Evolutionary conservation across 805 yeast species (phyloP).

Genomic region (Wilhelminamyces savonicus): DNA sequence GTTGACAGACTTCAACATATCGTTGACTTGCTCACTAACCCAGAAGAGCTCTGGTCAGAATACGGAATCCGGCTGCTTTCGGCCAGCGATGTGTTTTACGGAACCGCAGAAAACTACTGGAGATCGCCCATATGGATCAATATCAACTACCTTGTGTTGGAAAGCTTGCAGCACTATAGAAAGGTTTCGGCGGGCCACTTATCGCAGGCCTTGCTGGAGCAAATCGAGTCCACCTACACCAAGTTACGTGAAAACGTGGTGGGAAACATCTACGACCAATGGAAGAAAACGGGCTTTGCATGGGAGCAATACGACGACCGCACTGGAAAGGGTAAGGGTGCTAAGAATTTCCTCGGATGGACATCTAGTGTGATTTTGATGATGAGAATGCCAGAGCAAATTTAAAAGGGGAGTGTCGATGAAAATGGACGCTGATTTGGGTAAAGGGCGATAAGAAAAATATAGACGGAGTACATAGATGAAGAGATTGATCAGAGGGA

Average conservation of each 20-base stretch:
- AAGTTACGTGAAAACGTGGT: slow-evolving; percentile 63
- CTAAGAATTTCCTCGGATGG: slow-evolving; percentile 93
- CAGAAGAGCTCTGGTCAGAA: slow-evolving; percentile 67
- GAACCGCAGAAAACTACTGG: slow-evolving; percentile 90
- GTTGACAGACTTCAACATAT: slow-evolving; percentile 42
- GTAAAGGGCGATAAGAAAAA: no score
- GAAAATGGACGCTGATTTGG: background rate
- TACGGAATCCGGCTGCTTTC: slow-evolving; percentile 82
- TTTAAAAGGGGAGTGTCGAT: slow-evolving; percentile 4
- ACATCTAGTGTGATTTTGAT: slow-evolving; percentile 74
- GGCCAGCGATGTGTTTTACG: slow-evolving; percentile 55
- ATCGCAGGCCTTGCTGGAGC: slow-evolving; percentile 7
- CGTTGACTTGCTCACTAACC: slow-evolving; percentile 56
- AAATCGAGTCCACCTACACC: slow-evolving; percentile 34
- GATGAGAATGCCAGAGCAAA: slow-evolving; percentile 69
- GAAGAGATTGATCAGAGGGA: no score
- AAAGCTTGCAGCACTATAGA: slow-evolving; percentile 56
- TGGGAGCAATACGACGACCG: slow-evolving; percentile 87
- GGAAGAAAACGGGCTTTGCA: slow-evolving; percentile 71
- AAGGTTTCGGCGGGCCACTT: slow-evolving; percentile 18
- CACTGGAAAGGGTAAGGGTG: slow-evolving; percentile 73
- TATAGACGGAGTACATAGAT: no score
- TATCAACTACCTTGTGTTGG: slow-evolving; percentile 78
- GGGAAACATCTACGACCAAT: slow-evolving; percentile 58
- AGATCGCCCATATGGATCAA: slow-evolving; percentile 91